Conservation (phyloP, 1,284 basidiomycete genomes). For the Heliocybe sulcata region DNA sequence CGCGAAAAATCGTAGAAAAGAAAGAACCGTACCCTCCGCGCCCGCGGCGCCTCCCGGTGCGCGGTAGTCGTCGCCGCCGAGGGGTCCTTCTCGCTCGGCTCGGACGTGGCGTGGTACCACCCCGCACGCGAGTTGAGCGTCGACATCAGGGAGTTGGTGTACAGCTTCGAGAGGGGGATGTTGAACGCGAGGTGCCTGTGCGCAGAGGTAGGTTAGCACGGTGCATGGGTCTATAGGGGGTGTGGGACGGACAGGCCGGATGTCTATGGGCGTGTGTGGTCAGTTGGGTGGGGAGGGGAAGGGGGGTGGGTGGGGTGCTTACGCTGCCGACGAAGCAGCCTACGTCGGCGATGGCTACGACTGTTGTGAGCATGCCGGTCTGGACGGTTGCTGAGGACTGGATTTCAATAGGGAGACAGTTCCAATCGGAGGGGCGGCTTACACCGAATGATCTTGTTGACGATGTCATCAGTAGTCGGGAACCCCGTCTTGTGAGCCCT, state of each 20-base stretch:
- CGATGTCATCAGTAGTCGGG: slow-evolving; percentile 21
- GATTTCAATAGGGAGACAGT: background rate
- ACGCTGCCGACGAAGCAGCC: background rate
- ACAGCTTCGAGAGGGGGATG: slow-evolving; percentile 22
- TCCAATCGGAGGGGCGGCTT: background rate
- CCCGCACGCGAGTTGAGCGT: background rate
- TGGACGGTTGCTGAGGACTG: slow-evolving; percentile 24
- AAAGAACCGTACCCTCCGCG: too few relatives aligned
- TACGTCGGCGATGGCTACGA: slow-evolving; percentile 20
- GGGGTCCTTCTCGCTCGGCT: background rate
- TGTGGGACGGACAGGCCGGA: background rate
- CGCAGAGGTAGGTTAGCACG: background rate
- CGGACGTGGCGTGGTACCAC: background rate
- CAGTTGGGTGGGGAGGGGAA: background rate
- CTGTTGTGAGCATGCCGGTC: slow-evolving; percentile 26
- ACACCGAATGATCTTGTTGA: slow-evolving; percentile 25
- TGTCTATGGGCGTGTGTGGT: background rate
- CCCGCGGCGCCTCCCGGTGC: too few relatives aligned
- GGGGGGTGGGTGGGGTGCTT: background rate
- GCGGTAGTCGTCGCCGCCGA: too few relatives aligned
- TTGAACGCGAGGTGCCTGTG: slow-evolving; percentile 16
- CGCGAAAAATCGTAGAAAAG: too few relatives aligned
- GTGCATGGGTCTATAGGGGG: too few relatives aligned
- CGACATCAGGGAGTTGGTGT: slow-evolving; percentile 14
- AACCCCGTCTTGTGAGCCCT: slow-evolving; percentile 21